Percentiles rank a stretch among this genome's conserved stretches.
Evolutionary conservation across 2,329 filamentous ascomycete species (phyloP).

Genomic region (Emmonsia crescens): DNA sequence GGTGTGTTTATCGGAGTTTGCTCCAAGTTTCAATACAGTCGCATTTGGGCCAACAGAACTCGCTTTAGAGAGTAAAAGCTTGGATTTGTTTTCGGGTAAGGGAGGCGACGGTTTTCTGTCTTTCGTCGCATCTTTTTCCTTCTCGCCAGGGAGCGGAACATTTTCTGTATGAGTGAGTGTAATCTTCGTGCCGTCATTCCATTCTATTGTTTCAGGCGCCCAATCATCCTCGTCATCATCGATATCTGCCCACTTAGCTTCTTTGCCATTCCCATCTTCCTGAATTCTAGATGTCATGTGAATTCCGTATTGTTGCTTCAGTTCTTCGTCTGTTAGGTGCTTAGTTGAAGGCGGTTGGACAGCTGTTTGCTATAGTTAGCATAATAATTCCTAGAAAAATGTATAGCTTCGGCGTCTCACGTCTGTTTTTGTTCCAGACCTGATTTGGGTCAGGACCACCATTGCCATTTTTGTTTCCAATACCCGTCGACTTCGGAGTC

Average conservation of each 20-base stretch:
- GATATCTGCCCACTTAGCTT: conserved; percentile 59
- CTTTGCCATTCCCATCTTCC: conserved; percentile 50
- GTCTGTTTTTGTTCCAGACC: conserved; percentile 60
- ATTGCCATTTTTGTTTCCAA: conserved; percentile 35
- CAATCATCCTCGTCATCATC: conserved; percentile 60
- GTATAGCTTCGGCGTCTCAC: conserved; percentile 27
- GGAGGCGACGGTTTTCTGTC: conserved; percentile 16
- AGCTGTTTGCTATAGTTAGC: conserved; percentile 25
- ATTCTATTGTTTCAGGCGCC: conserved; percentile 57
- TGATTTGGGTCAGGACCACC: conserved; percentile 54
- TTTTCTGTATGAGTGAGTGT: conserved; percentile 41
- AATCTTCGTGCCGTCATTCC: conserved; percentile 59
- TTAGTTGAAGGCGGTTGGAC: conserved; percentile 47
- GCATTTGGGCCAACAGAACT: conserved; percentile 40
- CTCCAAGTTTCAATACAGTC: conserved; percentile 39
- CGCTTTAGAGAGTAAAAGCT: conserved; percentile 25
- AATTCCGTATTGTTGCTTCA: conserved; percentile 59
- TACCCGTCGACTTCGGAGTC: conserved; percentile 38
- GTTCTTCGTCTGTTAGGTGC: conserved; percentile 56
- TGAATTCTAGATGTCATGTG: conserved; percentile 55
- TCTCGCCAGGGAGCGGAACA: conserved; percentile 14
- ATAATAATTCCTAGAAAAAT: not conserved
- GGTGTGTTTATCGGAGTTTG: conserved; percentile 36
- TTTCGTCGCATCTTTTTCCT: conserved; percentile 16
- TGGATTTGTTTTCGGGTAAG: conserved; percentile 11